Evolutionary conservation across 164 flowering plant genomes (phyloP).

Genomic region (Sedum album): DNA sequence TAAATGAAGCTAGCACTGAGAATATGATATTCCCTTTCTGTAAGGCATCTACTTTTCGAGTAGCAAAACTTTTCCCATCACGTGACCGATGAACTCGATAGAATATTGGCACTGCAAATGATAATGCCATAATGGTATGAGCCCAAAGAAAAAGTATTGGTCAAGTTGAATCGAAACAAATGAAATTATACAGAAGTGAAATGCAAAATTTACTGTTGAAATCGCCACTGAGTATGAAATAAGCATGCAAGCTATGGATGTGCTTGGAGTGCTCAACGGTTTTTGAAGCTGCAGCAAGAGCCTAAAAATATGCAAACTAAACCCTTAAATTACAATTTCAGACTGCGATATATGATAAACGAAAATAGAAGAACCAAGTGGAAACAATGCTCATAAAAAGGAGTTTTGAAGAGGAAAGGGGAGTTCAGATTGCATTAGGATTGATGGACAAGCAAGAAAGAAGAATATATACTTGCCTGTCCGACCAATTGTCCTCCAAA

Average conservation of each 20-base stretch:
- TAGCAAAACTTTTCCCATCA: too few relatives aligned
- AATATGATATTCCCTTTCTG: conserved; percentile 76
- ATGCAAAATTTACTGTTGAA: conserved; percentile 53
- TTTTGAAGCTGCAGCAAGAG: conserved; percentile 92
- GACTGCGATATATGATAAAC: background rate
- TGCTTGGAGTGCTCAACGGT: conserved; percentile 79
- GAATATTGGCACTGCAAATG: conserved; percentile 71
- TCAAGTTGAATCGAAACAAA: too few relatives aligned
- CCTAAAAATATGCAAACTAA: conserved; percentile 41
- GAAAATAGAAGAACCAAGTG: background rate
- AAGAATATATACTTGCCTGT: conserved; percentile 45
- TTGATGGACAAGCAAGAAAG: background rate
- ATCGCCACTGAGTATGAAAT: conserved; percentile 83
- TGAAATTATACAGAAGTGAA: background rate
- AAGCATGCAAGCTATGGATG: conserved; percentile 78
- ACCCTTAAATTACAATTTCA: background rate
- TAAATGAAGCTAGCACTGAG: conserved; percentile 82
- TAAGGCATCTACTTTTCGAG: conserved; percentile 80
- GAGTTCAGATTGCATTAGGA: background rate
- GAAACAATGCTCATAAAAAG: background rate
- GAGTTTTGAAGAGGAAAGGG: background rate
- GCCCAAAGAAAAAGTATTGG: background rate
- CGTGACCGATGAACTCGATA: conserved; percentile 78
- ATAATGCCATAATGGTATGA: background rate
- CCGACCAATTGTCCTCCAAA: conserved; percentile 97